Conservation (phyloP, 192 early-diverging fungal species). For the Entomortierella beljakovae region DNA sequence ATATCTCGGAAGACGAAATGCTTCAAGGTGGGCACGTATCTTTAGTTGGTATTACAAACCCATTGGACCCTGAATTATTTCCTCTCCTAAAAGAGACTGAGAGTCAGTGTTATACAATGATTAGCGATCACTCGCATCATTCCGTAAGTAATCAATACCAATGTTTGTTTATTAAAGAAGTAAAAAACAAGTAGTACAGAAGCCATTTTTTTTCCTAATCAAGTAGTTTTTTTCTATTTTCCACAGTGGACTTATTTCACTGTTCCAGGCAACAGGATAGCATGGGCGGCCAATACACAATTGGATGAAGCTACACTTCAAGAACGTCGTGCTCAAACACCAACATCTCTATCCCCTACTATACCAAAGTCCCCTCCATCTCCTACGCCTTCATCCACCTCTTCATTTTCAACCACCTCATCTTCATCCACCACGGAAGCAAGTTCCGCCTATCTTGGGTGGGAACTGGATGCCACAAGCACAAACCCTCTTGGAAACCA, state of each 20-base stretch:
- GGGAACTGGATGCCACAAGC: not conserved
- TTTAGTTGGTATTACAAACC: constrained; percentile 15
- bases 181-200: not conserved
- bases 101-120: constrained; percentile 1
- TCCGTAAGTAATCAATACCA: too few relatives aligned
- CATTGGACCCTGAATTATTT: constrained; percentile 7
- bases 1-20: not conserved
- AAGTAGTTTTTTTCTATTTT: not conserved
- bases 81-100: not conserved
- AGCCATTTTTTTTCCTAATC: not conserved
- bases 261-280: constrained; percentile 9
- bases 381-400: constrained; percentile 8
- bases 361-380: not conserved
- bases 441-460: not conserved
- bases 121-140: constrained; percentile 1
- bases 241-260: constrained; percentile 24
- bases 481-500: not conserved
- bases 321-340: constrained; percentile 12
- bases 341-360: not conserved
- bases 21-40: constrained; percentile 16
- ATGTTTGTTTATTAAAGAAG: not conserved
- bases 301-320: constrained; percentile 13
- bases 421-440: not conserved
- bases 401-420: constrained; percentile 5
- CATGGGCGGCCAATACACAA: constrained; percentile 22